Evolutionary conservation across 306 rosid genomes (phyloP).

Genomic region (Boehmeria nivea): DNA sequence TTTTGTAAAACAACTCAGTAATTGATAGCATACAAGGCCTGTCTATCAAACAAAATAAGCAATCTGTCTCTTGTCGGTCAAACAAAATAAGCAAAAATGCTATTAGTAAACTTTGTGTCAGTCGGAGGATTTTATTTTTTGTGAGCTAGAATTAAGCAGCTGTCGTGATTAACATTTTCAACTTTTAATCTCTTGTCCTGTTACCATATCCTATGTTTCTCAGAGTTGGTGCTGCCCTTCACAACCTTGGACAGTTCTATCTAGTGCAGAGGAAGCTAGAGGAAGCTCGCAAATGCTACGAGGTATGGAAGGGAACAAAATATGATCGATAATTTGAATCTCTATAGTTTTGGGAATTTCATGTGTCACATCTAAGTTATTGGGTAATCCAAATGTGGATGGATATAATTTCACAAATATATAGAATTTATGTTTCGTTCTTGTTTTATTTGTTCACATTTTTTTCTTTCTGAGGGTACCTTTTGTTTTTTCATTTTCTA

Average conservation of each 20-base stretch:
- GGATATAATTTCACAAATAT: neutral
- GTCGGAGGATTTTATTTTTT: neutral
- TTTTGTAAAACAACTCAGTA: no score
- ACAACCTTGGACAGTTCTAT: constrained; percentile 87
- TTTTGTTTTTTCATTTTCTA: no score
- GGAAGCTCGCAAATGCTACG: constrained; percentile 57
- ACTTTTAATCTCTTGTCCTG: neutral
- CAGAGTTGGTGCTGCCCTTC: constrained; percentile 78
- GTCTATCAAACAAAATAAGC: no score
- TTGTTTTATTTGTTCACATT: neutral
- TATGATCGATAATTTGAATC: neutral
- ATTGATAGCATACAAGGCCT: no score
- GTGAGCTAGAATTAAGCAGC: no score
- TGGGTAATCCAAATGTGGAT: neutral
- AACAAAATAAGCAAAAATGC: neutral
- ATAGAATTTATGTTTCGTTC: neutral
- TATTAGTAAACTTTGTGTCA: neutral
- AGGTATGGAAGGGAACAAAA: constrained; percentile 34
- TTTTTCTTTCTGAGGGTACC: no score
- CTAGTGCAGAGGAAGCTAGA: constrained; percentile 62
- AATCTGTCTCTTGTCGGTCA: no score
- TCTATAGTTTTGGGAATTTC: neutral
- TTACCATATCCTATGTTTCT: constrained; percentile 23
- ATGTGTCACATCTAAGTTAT: no score
- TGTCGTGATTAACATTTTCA: neutral